Percentiles rank a stretch among this genome's conserved stretches.
Conservation (phyloP, 1,284 basidiomycete genomes). For the Ganoderma sinense region DNA sequence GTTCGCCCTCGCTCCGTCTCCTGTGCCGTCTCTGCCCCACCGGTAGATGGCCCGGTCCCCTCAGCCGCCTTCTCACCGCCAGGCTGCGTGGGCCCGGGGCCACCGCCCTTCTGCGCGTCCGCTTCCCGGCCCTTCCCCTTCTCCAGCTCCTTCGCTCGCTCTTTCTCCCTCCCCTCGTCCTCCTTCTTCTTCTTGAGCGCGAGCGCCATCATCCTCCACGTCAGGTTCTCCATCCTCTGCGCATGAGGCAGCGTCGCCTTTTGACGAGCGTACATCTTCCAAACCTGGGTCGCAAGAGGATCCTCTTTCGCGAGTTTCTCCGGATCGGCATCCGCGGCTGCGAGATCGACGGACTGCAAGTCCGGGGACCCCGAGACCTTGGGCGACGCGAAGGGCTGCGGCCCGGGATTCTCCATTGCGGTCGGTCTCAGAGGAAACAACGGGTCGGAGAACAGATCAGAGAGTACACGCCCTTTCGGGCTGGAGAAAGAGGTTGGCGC, state of each 20-base stretch:
- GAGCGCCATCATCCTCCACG: constrained; percentile 98
- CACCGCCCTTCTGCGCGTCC: constrained; percentile 28
- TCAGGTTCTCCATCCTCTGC: constrained; percentile 96
- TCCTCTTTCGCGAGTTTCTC: constrained; percentile 79
- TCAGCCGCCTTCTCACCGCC: constrained; percentile 35
- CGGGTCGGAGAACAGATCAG: constrained; percentile 77
- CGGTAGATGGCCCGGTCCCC: constrained; percentile 28
- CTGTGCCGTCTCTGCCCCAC: constrained; percentile 35
- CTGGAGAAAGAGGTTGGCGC: constrained; percentile 41
- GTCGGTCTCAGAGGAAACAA: constrained; percentile 54
- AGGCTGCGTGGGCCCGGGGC: constrained; percentile 32
- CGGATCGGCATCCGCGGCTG: constrained; percentile 57
- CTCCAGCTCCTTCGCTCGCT: constrained; percentile 52
- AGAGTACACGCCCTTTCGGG: constrained; percentile 55
- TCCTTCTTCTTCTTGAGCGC: constrained; percentile 88
- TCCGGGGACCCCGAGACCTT: constrained; percentile 73
- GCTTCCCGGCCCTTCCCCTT: constrained; percentile 70
- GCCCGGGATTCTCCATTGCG: constrained; percentile 49
- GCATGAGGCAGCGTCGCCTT: constrained; percentile 90
- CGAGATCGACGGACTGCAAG: constrained; percentile 50
- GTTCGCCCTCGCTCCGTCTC: constrained; percentile 69
- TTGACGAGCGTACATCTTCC: constrained; percentile 95
- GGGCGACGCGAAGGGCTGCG: constrained; percentile 68
- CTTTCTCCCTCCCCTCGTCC: constrained; percentile 56
- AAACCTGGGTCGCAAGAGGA: constrained; percentile 93